Conservation (phyloP, 116 monocot species). For the Posidonia oceanica region DNA sequence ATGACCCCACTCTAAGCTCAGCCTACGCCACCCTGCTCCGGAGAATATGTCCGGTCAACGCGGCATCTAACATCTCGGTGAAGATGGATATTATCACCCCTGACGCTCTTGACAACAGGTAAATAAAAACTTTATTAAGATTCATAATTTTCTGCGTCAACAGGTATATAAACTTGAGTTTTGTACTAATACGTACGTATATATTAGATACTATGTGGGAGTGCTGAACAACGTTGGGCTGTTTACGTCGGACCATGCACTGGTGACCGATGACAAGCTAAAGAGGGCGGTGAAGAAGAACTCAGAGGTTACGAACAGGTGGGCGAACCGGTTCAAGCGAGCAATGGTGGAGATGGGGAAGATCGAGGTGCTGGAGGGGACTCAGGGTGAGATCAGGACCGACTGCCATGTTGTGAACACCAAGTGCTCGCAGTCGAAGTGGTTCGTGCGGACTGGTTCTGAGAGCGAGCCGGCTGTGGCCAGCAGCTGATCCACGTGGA, state of each 20-base stretch:
- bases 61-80: not conserved
- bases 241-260: conserved; percentile 29
- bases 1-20: conserved; percentile 4
- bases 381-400: conserved; percentile 31
- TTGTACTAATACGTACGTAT: too few species aligned
- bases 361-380: conserved; percentile 24
- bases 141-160: too few species aligned
- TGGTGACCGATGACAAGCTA: conserved; percentile 11
- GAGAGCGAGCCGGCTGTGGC: not conserved
- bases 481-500: not conserved
- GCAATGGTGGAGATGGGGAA: conserved; percentile 45
- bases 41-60: conserved; percentile 3
- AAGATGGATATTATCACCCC: conserved; percentile 10
- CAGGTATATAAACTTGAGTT: too few species aligned
- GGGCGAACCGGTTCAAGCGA: conserved; percentile 18
- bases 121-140: not conserved
- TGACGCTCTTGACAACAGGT: conserved; percentile 8
- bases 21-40: conserved; percentile 5
- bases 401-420: conserved; percentile 21
- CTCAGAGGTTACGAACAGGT: not conserved
- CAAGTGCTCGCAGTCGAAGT: not conserved
- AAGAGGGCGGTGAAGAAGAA: conserved; percentile 6
- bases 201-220: conserved; percentile 19
- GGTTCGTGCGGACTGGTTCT: not conserved
- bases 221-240: conserved; percentile 24